Evolutionary conservation across 2,329 filamentous ascomycete species (phyloP).

Genomic region (Pseudogymnoascus pannorum): DNA sequence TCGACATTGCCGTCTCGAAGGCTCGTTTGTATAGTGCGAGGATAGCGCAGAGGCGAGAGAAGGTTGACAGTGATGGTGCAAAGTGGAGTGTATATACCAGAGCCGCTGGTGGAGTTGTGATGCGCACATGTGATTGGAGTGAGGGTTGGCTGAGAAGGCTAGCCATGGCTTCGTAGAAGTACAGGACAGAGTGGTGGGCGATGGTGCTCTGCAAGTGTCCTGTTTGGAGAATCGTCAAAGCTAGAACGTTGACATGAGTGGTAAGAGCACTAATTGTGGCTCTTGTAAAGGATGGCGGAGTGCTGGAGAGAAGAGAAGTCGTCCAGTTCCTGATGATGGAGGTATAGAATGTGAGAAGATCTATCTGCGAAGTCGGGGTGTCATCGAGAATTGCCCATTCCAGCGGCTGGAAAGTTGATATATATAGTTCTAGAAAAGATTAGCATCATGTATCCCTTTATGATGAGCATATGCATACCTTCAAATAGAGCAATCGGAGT

Average conservation of each 20-base stretch:
- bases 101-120: slow-evolving; percentile 59
- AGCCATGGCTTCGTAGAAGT: slow-evolving; percentile 61
- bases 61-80: slow-evolving; percentile 50
- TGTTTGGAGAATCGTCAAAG: slow-evolving; percentile 53
- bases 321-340: slow-evolving; percentile 56
- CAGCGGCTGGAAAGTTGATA: slow-evolving; percentile 42
- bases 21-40: slow-evolving; percentile 66
- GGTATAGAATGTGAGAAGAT: slow-evolving; percentile 61
- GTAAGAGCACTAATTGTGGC: slow-evolving; percentile 35
- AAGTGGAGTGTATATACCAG: slow-evolving; percentile 68
- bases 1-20: slow-evolving; percentile 57
- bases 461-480: slow-evolving; percentile 34
- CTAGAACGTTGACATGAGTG: slow-evolving; percentile 46
- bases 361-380: slow-evolving; percentile 44
- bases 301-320: slow-evolving; percentile 35
- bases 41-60: slow-evolving; percentile 63
- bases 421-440: slow-evolving; percentile 40
- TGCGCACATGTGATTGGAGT: slow-evolving; percentile 49
- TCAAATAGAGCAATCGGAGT: slow-evolving; percentile 48
- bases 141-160: slow-evolving; percentile 45
- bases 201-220: slow-evolving; percentile 30
- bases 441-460: slow-evolving; percentile 11
- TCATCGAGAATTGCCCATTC: slow-evolving; percentile 46
- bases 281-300: slow-evolving; percentile 17
- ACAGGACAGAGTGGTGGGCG: slow-evolving; percentile 51